Evolutionary conservation across 225 moss, liverwort and hornwort species (phyloP).

Genomic region (Marchantia polymorpha): DNA sequence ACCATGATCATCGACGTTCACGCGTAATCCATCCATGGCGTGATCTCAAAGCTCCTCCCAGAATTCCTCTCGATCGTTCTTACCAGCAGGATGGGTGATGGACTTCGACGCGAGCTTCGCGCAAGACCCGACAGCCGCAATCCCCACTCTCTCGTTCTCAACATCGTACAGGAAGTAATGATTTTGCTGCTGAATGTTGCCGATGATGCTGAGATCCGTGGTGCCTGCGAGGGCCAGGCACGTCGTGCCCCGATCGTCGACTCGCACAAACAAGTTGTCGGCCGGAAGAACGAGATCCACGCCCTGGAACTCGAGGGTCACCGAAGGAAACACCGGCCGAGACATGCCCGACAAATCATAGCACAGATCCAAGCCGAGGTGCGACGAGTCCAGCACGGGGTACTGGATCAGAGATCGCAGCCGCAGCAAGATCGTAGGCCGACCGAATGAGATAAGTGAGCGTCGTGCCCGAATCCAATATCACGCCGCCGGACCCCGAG

Average conservation of each 20-base stretch:
- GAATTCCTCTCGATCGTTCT: too few relatives aligned
- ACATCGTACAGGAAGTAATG: constrained; percentile 48
- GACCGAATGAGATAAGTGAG: constrained; percentile 30
- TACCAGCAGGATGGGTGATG: too few relatives aligned
- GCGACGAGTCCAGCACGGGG: background rate
- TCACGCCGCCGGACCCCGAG: constrained; percentile 23
- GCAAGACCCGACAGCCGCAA: constrained; percentile 25
- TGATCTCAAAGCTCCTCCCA: too few relatives aligned
- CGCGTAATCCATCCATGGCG: too few relatives aligned
- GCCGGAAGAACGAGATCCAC: constrained; percentile 24
- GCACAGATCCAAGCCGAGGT: constrained; percentile 14
- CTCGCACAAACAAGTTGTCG: constrained; percentile 17
- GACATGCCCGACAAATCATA: background rate
- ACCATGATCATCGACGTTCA: too few relatives aligned
- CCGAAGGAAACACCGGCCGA: constrained; percentile 6
- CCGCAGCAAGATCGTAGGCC: constrained; percentile 18
- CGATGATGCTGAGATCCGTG: constrained; percentile 49
- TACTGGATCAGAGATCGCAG: constrained; percentile 25
- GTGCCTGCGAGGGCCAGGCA: constrained; percentile 54
- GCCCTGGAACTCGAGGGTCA: constrained; percentile 19
- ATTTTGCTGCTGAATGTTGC: constrained; percentile 66
- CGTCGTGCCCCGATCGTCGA: constrained; percentile 13
- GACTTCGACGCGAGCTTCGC: background rate
- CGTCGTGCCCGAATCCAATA: constrained; percentile 37
- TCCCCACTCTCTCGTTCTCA: constrained; percentile 51